Evolutionary conservation across 2,329 filamentous ascomycete species (phyloP), one percentile per base, ranked within the genome.

Genomic region (Pleomassaria siparia): DNA sequence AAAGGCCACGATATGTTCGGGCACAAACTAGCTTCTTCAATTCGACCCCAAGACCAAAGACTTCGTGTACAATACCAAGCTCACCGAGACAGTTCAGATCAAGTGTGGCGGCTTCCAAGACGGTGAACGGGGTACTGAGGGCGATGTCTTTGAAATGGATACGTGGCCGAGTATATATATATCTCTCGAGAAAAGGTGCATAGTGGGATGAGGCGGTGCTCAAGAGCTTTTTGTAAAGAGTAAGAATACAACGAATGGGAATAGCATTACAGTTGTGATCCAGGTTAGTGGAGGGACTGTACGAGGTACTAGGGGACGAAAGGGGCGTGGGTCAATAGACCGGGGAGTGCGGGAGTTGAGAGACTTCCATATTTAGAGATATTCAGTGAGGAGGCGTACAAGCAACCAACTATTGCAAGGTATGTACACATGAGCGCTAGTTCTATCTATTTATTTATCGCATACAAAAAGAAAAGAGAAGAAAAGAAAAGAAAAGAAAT

Each of bases 91-190:
- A 1, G 35, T 36, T 1, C 42, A 49, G 11, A 54, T 46, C 20
- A 21, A 16, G 7, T 59, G 55, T 33, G 54, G 50, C 30, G 56
- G 54, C 15, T 59, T 59, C 50, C 54, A 59, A 41, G 56, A 59
- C 40, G 42, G 57, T 15, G 56, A 55, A 39, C 46, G 54, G 13
- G 56, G 58, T 36, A 44, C 49, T n/a, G 42, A 50, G 6, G 49
- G 52, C 16, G 55, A 57, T 42, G 47, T 48, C n/a, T 57, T 51
- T 32, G 50, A 55, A 21, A 52, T 59, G 6, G 56, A 54, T 2
- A 54, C 54, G 6, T 59, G 44, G 39, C 56, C 56, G 1, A 40
- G 49, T 12, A 51, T n/a, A 21, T 59, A n/a, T n/a, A n/a, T n/a
- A n/a, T n/a, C n/a, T n/a, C n/a, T n/a, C n/a, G n/a, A 24, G 12